phyloP scores from a whole-genome alignment of 169 alveolate genomes.

The Eimeria falciformis region DNA sequence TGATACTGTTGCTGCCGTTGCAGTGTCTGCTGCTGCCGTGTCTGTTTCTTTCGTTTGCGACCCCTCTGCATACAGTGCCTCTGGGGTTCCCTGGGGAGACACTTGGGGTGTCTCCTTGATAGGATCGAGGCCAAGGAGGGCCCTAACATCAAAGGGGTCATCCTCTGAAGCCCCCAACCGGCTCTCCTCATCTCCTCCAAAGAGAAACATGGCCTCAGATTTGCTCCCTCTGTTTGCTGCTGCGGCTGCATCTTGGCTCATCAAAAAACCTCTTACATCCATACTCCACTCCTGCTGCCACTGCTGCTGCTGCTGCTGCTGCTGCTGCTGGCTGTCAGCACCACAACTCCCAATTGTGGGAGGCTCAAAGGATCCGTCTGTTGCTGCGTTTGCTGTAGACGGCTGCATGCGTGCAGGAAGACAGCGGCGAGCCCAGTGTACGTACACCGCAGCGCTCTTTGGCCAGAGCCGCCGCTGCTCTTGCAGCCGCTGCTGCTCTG shows the following conservation, averaged over 20 bases:
- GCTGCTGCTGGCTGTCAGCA: not conserved
- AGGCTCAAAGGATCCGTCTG: conserved; percentile 19
- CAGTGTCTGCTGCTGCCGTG: not conserved
- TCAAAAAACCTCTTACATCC: not conserved
- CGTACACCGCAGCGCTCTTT: conserved; percentile 19
- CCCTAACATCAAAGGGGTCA: conserved; percentile 67
- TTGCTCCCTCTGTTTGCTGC: conserved; percentile 5
- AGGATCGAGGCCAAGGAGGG: conserved; percentile 11
- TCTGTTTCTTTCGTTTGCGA: not conserved
- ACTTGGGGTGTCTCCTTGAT: not conserved
- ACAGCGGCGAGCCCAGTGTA: conserved; percentile 37
- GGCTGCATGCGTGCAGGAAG: conserved; percentile 57
- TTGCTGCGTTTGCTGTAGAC: conserved; percentile 34
- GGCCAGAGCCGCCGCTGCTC: conserved; percentile 55
- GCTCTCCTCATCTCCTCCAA: not conserved
- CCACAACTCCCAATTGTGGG: not conserved
- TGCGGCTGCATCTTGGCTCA: conserved; percentile 24
- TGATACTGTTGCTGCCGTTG: conserved; percentile 5
- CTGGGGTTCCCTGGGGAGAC: not conserved
- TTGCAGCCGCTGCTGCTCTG: conserved; percentile 60
- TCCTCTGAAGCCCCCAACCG: conserved; percentile 18
- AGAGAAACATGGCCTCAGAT: conserved; percentile 8
- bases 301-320: conserved; percentile 47
- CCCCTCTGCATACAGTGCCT: not conserved
- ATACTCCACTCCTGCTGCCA: not conserved